Evolutionary conservation across 2,329 filamentous ascomycete species (phyloP).

Genomic region (Dryadomyces quercus-mongolicae): DNA sequence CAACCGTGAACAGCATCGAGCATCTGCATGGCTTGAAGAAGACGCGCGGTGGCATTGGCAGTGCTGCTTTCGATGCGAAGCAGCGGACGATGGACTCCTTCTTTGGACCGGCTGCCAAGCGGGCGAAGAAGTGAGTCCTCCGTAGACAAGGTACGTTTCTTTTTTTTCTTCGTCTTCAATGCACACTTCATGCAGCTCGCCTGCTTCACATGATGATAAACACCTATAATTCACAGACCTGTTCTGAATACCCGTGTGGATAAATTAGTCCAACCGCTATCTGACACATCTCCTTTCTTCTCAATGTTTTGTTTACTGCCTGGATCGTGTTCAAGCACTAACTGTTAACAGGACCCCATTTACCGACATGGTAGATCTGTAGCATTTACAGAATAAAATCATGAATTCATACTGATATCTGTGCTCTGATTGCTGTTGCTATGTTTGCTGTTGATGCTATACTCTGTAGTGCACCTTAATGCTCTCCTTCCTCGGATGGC

Average conservation of each 20-base stretch:
- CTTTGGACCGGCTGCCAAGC: slow-evolving; percentile 43
- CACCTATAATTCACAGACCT: slow-evolving; percentile 65
- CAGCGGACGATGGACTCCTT: slow-evolving; percentile 70
- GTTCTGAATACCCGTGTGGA: slow-evolving; percentile 66
- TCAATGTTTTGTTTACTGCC: neutral
- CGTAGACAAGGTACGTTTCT: slow-evolving; percentile 21
- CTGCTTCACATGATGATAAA: slow-evolving; percentile 54
- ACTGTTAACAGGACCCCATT: neutral
- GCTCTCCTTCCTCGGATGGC: slow-evolving; percentile 28
- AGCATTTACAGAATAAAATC: neutral
- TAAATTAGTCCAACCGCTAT: slow-evolving; percentile 72
- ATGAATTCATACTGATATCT: neutral
- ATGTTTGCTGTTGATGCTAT: no score
- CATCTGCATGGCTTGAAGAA: slow-evolving; percentile 67
- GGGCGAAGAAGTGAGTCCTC: slow-evolving; percentile 24
- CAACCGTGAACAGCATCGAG: slow-evolving; percentile 53
- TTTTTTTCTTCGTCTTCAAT: slow-evolving; percentile 10
- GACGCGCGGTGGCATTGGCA: slow-evolving; percentile 73
- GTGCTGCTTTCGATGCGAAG: slow-evolving; percentile 58
- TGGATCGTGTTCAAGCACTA: neutral
- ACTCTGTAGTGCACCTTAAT: no score
- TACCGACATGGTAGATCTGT: neutral
- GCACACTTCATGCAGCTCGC: neutral
- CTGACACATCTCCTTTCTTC: slow-evolving; percentile 34
- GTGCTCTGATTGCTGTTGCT: no score